Evolutionary conservation across 2,329 filamentous ascomycete species (phyloP), one percentile per base, ranked within the genome.

Genomic region (Fusarium sp.): DNA sequence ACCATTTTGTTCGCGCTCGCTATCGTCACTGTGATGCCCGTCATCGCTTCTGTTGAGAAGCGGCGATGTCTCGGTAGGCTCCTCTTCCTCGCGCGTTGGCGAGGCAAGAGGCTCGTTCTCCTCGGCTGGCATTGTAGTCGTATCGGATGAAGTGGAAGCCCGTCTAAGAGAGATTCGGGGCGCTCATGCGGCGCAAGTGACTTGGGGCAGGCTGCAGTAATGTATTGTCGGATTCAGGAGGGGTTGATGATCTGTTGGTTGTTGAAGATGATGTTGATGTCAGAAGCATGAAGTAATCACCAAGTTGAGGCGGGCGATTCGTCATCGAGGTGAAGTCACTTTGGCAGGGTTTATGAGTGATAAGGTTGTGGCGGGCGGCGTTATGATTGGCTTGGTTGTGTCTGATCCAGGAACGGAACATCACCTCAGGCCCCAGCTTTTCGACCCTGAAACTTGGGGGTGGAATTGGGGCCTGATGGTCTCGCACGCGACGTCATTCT

Each of bases 21-120:
- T 72, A 30, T 73, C 72, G 41, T 81, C 80, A 59, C 80, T 78
- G 32, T 79, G 76, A 22, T 83, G 79, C 56, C 82, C 83, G 70
- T 85, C 82, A 75, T 86, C 70, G 22, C 76, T 79, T 44, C 38
- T 52, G 11, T 82, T 81, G 2, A 90, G 83, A 20, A 90, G 83
- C 24, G 88, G 88, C n/a, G 88, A 87, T n/a, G 85, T 83, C 74
- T 90, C 88, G 45, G 74, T 79, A 26, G 71, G 77, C 61, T 65
- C 77, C 51, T 75, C 66, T n/a, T 76, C 66, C 15, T 81, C 79
- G 50, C 69, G 75, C 41, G 82, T 79, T 38, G 80, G 77, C 20
- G 83, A 79, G 50, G 87, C 81, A 66, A 89, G 80, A 42, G 85
- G 86, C 28, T 85, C 82, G 68, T 80, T 81, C 78, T 88, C 86